Base-by-base conservation (phyloP, 352 stramenopile species). In the Phytophthora sansomeana region DNA sequence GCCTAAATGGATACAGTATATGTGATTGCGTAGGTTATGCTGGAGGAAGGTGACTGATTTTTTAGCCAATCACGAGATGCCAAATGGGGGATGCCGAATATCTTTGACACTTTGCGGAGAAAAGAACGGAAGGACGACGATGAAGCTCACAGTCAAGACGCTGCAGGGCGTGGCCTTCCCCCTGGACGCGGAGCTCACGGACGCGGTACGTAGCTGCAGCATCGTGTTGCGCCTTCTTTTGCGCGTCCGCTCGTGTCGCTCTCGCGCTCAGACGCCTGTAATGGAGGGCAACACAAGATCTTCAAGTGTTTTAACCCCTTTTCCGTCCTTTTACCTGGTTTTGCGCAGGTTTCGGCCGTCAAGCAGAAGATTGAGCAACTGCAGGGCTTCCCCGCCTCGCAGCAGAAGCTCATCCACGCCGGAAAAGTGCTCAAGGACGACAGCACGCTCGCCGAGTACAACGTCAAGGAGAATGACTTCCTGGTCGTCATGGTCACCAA, bases 371-470 rank as follows among this genome's bases (percentile, higher is more conserved):
- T 96, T 55, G 74, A 96, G 54, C 74, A 69, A 11, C 46, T 81
- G 57, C 86, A 96, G 58, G 79, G 70, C 62, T 95, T 93, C 49
- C 74, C 86, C 5, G 83, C 83, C 30, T 63, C 76, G 0, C 78
- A 92, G 66, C 87, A 95, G 64, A 95, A 95, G 69, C 85, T 97
- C 46, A 96, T 96, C 53, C 85, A 96, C 57, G 84, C 86, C 11
- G 85, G 90, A 24, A 97, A 96, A 74, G 87, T 96, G 48, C 83
- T 97, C 43, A 95, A 93, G 67, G 88, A 97, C 43, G 87, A 97
- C 26, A 91, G 83, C 58, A 72, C 77, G 47, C 71, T 96, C 21
- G 67, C 77, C 29, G 85, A 95, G 67, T 96, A 93, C 74, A 92
- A 87, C 58, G 72, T 97, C 41, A 94, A 93, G 74, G 88, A 95